Base-by-base conservation (phyloP, 2,329 filamentous ascomycete species). In the Verticillium zaregamsianum region DNA sequence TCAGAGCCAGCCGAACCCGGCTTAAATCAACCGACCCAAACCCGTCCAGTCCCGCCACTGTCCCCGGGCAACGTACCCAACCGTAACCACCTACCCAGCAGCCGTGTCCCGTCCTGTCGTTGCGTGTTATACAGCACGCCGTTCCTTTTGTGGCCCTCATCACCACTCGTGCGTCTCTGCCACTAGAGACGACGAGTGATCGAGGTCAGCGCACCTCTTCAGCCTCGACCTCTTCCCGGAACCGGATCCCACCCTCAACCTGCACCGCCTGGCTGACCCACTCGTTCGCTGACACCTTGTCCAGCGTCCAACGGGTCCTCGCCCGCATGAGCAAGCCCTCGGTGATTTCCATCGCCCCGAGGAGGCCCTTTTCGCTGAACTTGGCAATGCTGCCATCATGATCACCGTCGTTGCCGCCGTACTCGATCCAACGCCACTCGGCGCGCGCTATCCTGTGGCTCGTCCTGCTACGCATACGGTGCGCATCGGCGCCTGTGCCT, bases 341-440 rank as follows among this genome's bases (percentile, higher is more conserved):
- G 0, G 96, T 93, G 60, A 93, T 90, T 54, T 87, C 81, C 77
- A 90, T 90, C 7, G 92, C 93, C 0, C 91, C 92, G 40, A 87
- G 81, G 59, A 96, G 83, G 1, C 85, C 89, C 58, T 79, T 80
- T 6, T 84, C 86, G 62, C 85, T 84, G 66, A 89, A 88, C 65
- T 85, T 87, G 67, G 73, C 80, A 64, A 79, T 77, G 66, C 86
- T 81, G 3, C 82, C 82, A 57, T 97, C 92, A 82, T 96, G 95
- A 60, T 97, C 92, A 39, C 92, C 93, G 61, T 96, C 91, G 12
- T 90, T 87, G 62, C 93, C 89, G 2, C 88, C 92, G 71, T 90
- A 97, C 63, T 90, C 87, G 64, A 92, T 88, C 95, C 95, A 99
- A 57, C 90, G 87, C 95, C 95, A 99, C 72, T 99, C 95, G 58